Percentiles rank a stretch among this genome's conserved stretches.
Evolutionary conservation across 768 basidiomycete genomes (phyloP).

Genomic region (Pilatotrama ljubarskyi): DNA sequence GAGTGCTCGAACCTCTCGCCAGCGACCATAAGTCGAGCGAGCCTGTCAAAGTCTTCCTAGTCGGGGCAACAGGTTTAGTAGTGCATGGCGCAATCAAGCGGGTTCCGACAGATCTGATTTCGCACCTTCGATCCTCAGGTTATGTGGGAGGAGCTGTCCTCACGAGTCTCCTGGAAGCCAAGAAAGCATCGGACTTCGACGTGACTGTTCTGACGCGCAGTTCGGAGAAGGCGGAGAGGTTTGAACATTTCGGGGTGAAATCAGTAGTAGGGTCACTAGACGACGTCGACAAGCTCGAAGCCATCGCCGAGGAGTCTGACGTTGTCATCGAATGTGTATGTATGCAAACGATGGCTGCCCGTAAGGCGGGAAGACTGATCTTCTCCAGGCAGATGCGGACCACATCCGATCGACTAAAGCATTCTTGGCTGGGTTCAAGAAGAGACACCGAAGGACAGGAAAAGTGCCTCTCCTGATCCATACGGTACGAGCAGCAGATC

Average conservation of each 20-base stretch:
- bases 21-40: background rate
- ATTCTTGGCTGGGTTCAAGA: slow-evolving; percentile 53
- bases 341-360: background rate
- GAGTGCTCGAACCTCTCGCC: background rate
- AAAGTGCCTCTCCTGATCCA: slow-evolving; percentile 53
- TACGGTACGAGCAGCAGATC: slow-evolving; percentile 46
- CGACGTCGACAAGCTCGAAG: slow-evolving; percentile 40
- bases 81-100: background rate
- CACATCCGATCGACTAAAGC: slow-evolving; percentile 45
- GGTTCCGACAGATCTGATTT: background rate
- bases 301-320: slow-evolving; percentile 46
- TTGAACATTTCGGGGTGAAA: slow-evolving; percentile 21
- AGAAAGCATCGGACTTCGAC: slow-evolving; percentile 35
- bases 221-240: slow-evolving; percentile 31
- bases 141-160: slow-evolving; percentile 61
- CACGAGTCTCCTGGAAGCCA: slow-evolving; percentile 39
- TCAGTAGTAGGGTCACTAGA: slow-evolving; percentile 22
- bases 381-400: slow-evolving; percentile 45
- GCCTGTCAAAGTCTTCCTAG: background rate
- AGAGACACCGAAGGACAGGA: slow-evolving; percentile 41
- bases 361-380: background rate
- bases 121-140: slow-evolving; percentile 31
- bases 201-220: slow-evolving; percentile 47
- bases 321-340: slow-evolving; percentile 26
- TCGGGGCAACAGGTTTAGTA: background rate